Evolutionary conservation across 192 early-diverging fungal species (phyloP), one percentile per base, ranked within the genome.

Genomic region (Coemansia sp.): DNA sequence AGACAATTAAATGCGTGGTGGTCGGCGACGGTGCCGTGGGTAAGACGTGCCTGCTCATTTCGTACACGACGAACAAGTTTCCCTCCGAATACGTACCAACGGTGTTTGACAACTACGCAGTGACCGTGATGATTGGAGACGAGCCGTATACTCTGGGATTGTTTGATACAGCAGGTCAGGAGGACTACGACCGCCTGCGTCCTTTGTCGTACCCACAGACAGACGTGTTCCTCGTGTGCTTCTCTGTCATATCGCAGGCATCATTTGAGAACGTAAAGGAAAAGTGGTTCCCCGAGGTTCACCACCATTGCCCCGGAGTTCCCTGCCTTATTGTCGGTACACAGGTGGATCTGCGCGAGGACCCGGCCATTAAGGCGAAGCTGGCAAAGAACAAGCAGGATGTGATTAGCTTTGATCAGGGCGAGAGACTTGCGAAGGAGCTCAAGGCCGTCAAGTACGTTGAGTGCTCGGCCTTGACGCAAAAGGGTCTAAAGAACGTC

Each of bases 41-140:
- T 48, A 87, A 89, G 86, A 96, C 94, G 25, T 94, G 93, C 69
- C 82, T 97, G 25, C 83, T 97, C 61, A 95, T 97, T 64, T 92
- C 89, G 47, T 97, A 97, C 76, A 95, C 94, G 54, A 95, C 93
- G 38, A 95, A 95, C 84, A 93, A 93, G 72, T 95, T 95, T 73
- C 94, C 94, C 17, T 90, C 86, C 41, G 94, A 95, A 84, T 97
- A 97, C 71, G 92, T 95, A 25, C 94, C 94, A 22, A 97, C 94
- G 83, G 88, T 90, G n/a, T 97, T 97, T 84, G 94, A 97, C 81
- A 96, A 98, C 73, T 98, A 98, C 84, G 92, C 93, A 52, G 94
- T 95, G 21, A 95, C 93, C n/a, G 93, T 98, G 55, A 98, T 96
- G 93, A 95, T 96, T 81, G 94, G 91, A 53, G 92, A 91, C 66